Conservation (phyloP, 2,329 filamentous ascomycete species). For the Fusarium albosuccineum region DNA sequence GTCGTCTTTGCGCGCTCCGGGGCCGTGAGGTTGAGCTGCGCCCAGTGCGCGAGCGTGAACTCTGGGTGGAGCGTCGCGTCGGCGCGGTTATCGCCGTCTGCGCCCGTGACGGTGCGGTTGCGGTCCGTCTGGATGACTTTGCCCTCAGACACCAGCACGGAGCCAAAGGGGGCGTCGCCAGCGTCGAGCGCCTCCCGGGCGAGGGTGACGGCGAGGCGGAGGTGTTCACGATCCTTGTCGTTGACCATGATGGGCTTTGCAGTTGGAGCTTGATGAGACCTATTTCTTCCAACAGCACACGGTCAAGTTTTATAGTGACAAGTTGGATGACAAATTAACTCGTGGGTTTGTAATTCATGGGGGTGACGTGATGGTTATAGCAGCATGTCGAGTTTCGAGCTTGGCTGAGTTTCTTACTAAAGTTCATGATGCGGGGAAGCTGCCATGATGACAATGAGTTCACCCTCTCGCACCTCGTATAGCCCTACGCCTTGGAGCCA, state of each 20-base stretch:
- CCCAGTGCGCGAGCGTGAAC: conserved; percentile 54
- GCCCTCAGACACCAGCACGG: conserved; percentile 51
- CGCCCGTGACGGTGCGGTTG: conserved; percentile 51
- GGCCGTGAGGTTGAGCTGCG: conserved; percentile 51
- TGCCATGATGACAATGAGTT: conserved; percentile 11
- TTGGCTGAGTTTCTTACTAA: conserved; percentile 7
- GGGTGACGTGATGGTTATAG: not conserved
- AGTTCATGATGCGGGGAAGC: conserved; percentile 34
- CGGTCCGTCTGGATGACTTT: conserved; percentile 50
- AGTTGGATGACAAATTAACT: not conserved
- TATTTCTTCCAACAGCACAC: not conserved
- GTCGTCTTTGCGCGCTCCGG: conserved; percentile 55
- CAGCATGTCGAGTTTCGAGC: not conserved
- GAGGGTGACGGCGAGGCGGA: conserved; percentile 46
- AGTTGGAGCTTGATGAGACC: not conserved
- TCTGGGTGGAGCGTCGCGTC: conserved; percentile 54
- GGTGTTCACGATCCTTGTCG: conserved; percentile 26
- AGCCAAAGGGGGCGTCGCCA: conserved; percentile 54
- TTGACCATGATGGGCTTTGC: conserved; percentile 19
- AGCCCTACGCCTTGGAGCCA: not conserved
- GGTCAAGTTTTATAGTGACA: not conserved
- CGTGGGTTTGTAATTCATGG: not conserved
- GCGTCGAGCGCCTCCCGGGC: conserved; percentile 53
- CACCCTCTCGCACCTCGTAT: not conserved
- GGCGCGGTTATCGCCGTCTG: conserved; percentile 39